Percentiles rank a stretch among this genome's conserved stretches.
phyloP scores from a whole-genome alignment of 768 basidiomycete species.

The Inosperma sp. region DNA sequence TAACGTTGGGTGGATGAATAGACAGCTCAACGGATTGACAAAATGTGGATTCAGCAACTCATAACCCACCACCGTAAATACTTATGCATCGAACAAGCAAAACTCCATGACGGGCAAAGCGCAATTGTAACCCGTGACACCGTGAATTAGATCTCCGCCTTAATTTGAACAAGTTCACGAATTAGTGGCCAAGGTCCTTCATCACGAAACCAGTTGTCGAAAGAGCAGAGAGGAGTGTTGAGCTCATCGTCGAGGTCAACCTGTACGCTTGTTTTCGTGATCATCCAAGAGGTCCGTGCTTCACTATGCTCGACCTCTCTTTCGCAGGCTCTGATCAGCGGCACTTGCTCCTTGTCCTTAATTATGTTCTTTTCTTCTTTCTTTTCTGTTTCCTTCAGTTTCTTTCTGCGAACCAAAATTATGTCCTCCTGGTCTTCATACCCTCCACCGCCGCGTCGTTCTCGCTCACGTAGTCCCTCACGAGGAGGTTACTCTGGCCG shows the following conservation, averaged over 20 bases:
- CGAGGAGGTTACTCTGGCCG: slow-evolving; percentile 50
- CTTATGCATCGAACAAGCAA: no score
- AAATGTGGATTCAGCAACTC: no score
- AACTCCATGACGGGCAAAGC: no score
- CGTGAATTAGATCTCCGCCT: slow-evolving; percentile 38
- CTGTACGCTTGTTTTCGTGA: slow-evolving; percentile 48
- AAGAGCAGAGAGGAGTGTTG: slow-evolving; percentile 40
- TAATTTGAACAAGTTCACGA: slow-evolving; percentile 29
- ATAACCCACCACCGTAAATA: no score
- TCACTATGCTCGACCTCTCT: slow-evolving; percentile 84
- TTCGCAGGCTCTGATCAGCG: slow-evolving; percentile 64
- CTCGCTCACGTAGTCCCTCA: slow-evolving; percentile 79
- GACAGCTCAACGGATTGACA: no score
- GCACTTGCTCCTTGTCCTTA: slow-evolving; percentile 52
- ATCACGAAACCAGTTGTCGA: slow-evolving; percentile 63
- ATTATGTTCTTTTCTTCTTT: slow-evolving; percentile 45
- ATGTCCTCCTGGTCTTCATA: slow-evolving; percentile 78
- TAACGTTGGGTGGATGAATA: no score
- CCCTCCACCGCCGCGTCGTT: slow-evolving; percentile 70
- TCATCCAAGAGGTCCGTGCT: slow-evolving; percentile 90
- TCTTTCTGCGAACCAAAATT: slow-evolving; percentile 57
- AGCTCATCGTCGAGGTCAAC: slow-evolving; percentile 41
- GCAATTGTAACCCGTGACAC: no score
- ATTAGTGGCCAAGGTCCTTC: slow-evolving; percentile 22
- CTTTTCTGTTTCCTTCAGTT: slow-evolving; percentile 46